Evolutionary conservation across 495 filamentous ascomycete genomes (phyloP).

Genomic region (Lichina pygmaea): DNA sequence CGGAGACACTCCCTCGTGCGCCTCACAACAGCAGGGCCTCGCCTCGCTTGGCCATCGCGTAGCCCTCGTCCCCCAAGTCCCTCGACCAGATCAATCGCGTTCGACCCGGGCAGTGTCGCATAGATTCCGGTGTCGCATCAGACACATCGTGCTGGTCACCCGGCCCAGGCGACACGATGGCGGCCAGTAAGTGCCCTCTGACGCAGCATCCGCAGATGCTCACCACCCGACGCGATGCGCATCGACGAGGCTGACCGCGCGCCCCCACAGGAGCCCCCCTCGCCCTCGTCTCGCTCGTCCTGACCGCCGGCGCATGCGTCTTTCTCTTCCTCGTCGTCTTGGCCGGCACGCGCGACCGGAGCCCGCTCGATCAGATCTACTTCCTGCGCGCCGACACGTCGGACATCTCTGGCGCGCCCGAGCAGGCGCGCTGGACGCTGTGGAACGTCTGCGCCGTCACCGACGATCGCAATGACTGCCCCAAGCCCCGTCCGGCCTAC

Average conservation of each 20-base stretch:
- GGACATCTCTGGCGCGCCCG: conserved; percentile 36
- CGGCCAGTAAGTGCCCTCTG: no score
- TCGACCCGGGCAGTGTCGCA: no score
- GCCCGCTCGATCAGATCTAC: conserved; percentile 46
- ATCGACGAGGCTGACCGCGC: not conserved
- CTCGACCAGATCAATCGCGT: no score
- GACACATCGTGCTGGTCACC: no score
- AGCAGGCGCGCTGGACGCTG: conserved; percentile 61
- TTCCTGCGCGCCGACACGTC: conserved; percentile 55
- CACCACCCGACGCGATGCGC: not conserved
- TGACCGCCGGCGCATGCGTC: conserved; percentile 45
- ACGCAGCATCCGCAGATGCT: no score
- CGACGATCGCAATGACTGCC: conserved; percentile 30
- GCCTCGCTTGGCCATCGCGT: no score
- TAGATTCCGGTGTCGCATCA: no score
- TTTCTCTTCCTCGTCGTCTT: conserved; percentile 63
- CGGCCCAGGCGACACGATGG: no score
- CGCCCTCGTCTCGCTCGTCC: conserved; percentile 37
- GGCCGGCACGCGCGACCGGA: conserved; percentile 28
- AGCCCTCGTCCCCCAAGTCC: no score
- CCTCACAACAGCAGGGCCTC: no score
- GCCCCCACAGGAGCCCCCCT: conserved; percentile 7
- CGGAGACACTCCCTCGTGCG: no score
- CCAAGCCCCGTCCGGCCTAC: conserved; percentile 23
- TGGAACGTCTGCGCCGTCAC: conserved; percentile 40